phyloP scores from a whole-genome alignment of 805 yeast genomes.

The Metschnikowia orientalis region DNA sequence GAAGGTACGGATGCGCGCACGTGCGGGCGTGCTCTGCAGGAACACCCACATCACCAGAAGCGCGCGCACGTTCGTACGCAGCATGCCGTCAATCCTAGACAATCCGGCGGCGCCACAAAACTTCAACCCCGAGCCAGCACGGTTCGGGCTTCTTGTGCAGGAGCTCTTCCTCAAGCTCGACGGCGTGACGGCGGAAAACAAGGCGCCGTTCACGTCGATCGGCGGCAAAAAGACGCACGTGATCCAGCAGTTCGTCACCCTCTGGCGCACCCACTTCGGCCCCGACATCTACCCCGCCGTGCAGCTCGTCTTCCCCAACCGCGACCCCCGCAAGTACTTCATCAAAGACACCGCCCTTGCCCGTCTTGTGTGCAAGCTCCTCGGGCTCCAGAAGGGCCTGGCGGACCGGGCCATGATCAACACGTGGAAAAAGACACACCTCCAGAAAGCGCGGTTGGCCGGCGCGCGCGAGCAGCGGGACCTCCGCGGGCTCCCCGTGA shows the following conservation, averaged over 20 bases:
- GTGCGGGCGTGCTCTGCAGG: too few species aligned
- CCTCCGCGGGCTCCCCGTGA: constrained; percentile 40
- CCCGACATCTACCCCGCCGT: constrained; percentile 62
- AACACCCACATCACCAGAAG: background rate
- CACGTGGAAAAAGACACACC: constrained; percentile 36
- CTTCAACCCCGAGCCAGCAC: constrained; percentile 14
- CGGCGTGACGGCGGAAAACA: constrained; percentile 14
- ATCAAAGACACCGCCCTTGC: constrained; percentile 63
- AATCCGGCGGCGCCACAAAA: constrained; percentile 14
- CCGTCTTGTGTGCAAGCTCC: constrained; percentile 40
- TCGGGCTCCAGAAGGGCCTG: constrained; percentile 57
- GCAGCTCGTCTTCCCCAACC: constrained; percentile 55
- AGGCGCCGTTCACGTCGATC: constrained; percentile 16
- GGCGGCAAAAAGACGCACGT: constrained; percentile 16
- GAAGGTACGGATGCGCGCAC: too few species aligned
- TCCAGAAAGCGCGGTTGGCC: constrained; percentile 32
- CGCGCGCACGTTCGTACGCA: background rate
- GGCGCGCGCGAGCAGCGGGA: constrained; percentile 37
- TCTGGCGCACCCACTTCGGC: constrained; percentile 37
- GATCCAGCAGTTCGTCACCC: constrained; percentile 26
- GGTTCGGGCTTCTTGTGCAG: constrained; percentile 17
- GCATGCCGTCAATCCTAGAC: constrained; percentile 14
- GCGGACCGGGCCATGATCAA: constrained; percentile 47
- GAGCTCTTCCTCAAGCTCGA: constrained; percentile 17
- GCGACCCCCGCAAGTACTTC: constrained; percentile 58